These are phyloP conservation scores for Athelia sp. DNA, from an alignment of 1,284 basidiomycete species.

Conservation along the genomic window DNA sequence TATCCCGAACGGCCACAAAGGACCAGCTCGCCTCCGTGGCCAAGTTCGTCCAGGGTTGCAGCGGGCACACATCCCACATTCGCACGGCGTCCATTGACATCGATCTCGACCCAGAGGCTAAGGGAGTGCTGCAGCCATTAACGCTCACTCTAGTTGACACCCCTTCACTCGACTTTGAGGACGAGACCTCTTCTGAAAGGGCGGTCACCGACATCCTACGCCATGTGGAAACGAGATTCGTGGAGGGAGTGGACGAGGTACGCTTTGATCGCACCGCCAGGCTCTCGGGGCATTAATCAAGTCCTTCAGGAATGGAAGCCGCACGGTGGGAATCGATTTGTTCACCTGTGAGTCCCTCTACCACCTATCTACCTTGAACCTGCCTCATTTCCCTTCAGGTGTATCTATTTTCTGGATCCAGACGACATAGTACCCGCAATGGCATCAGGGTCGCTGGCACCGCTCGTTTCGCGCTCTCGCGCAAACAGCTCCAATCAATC, in stretches of 20 bases:
- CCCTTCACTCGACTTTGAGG: slow-evolving; percentile 65
- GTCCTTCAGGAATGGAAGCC: slow-evolving; percentile 55
- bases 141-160: slow-evolving; percentile 74
- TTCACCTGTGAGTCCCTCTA: slow-evolving; percentile 63
- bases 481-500: slow-evolving; percentile 64
- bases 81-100: slow-evolving; percentile 64
- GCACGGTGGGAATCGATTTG: slow-evolving; percentile 64
- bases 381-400: slow-evolving; percentile 38
- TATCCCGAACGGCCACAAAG: slow-evolving; percentile 50
- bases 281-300: slow-evolving; percentile 10
- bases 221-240: slow-evolving; percentile 61
- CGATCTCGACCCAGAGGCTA: slow-evolving; percentile 46
- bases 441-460: slow-evolving; percentile 54
- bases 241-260: slow-evolving; percentile 66
- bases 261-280: slow-evolving; percentile 29
- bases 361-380: slow-evolving; percentile 11
- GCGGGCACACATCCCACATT: slow-evolving; percentile 61
- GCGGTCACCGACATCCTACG: slow-evolving; percentile 57
- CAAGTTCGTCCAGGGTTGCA: slow-evolving; percentile 71
- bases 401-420: slow-evolving; percentile 78
- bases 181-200: slow-evolving; percentile 54
- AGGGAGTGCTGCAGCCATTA: slow-evolving; percentile 38
- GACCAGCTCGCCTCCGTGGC: slow-evolving; percentile 72
- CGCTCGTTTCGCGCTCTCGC: slow-evolving; percentile 58
- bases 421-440: slow-evolving; percentile 67